Evolutionary conservation across 2,329 filamentous ascomycete genomes (phyloP), one percentile per base, ranked within the genome.

Genomic region (Stagonosporopsis tanaceti): DNA sequence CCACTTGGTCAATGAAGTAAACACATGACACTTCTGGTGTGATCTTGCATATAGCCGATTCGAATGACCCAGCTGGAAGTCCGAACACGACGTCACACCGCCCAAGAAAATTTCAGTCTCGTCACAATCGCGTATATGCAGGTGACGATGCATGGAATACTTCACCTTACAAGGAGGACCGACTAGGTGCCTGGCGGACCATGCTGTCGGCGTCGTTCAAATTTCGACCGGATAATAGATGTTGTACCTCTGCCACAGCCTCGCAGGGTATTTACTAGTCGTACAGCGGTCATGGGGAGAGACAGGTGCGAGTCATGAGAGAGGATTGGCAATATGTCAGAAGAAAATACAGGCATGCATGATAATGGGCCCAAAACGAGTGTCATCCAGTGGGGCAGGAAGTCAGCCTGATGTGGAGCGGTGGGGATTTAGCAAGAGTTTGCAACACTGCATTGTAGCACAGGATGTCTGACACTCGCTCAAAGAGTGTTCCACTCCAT

Each of bases 151-250:
- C 44, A 57, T 27, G 28, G 50, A 57, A 50, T 32, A 12, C 48
- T 48, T 39, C 28, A 48, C 11, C 45, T 28, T 34, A 34, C 17
- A 50, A 25, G 12, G 30, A 48, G 4, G 6, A 28, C 24, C 28
- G 15, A 12, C 38, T 27, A 15, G 42, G 48, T 38, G 32, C 37
- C 34, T 48, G 45, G 24, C 44, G 41, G 27, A 7, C 34, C 38
- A 47, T 20, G 45, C 42, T 47, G 37, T n/a, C 40, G 44, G 34
- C n/a, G 28, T 34, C 32, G 35, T 37, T 7, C 27, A 24, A 44
- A 39, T 20, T 5, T 17, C 54, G 39, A 53, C 54, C 54, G 54
- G 54, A 39, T 53, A 57, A 57, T 40, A 41, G 38, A 22, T 11
- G 28, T 38, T n/a, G 35, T 38, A 24, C 14, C 32, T 27, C 30